Percentiles rank a stretch among this genome's conserved stretches.
Conservation (phyloP, 805 yeast genomes). For the Candida easanensis region DNA sequence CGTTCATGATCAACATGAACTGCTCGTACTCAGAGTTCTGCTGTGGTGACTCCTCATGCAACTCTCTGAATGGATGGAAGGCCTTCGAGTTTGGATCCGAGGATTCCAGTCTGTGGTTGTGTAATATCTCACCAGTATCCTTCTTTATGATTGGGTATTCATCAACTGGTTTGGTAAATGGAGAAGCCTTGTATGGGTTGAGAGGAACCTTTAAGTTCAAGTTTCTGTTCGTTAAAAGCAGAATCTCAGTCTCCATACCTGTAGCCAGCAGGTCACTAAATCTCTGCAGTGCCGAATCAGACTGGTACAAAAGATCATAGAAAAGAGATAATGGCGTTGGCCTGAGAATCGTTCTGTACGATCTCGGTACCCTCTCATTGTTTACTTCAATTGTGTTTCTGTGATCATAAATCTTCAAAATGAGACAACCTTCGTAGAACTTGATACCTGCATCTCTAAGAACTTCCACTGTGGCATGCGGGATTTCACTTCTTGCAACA, state of each 20-base stretch:
- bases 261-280: slow-evolving; percentile 78
- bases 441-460: slow-evolving; percentile 81
- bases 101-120: slow-evolving; percentile 40
- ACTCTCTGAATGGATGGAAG: slow-evolving; percentile 42
- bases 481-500: slow-evolving; percentile 79
- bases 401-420: slow-evolving; percentile 85
- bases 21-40: slow-evolving; percentile 87
- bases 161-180: slow-evolving; percentile 45
- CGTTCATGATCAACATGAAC: slow-evolving; percentile 71
- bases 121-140: slow-evolving; percentile 30
- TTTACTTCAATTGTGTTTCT: slow-evolving; percentile 38
- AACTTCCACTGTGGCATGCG: slow-evolving; percentile 86
- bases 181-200: slow-evolving; percentile 54
- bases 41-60: slow-evolving; percentile 69
- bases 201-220: slow-evolving; percentile 70
- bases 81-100: slow-evolving; percentile 35
- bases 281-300: slow-evolving; percentile 65
- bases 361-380: slow-evolving; percentile 45
- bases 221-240: slow-evolving; percentile 75
- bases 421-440: slow-evolving; percentile 87
- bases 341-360: slow-evolving; percentile 71
- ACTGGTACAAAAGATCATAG: slow-evolving; percentile 80
- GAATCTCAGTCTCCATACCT: slow-evolving; percentile 83
- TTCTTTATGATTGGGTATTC: slow-evolving; percentile 40
- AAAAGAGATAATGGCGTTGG: slow-evolving; percentile 81